These are phyloP conservation scores for Vanderwaltozyma verrucispora DNA, from an alignment of 805 yeast species.

Conservation along the genomic window DNA sequence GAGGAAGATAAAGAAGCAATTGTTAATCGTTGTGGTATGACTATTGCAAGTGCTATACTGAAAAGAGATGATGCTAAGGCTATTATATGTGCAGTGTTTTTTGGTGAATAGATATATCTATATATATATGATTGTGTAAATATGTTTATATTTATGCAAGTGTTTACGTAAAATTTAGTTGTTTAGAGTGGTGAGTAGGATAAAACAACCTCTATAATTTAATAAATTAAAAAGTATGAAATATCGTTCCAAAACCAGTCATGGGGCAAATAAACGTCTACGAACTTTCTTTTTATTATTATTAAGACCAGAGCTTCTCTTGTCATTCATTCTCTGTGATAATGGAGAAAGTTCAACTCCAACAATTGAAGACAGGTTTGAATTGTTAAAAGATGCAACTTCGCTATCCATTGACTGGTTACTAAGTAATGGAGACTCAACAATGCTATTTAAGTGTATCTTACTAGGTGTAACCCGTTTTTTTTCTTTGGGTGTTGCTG, in stretches of 20 bases:
- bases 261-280: constrained; percentile 31
- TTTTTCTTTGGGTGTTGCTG: constrained; percentile 23
- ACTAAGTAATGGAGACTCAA: constrained; percentile 20
- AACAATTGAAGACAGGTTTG: no score
- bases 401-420: neutral
- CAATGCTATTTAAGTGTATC: constrained; percentile 9
- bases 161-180: no score
- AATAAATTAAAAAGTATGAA: no score
- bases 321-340: no score
- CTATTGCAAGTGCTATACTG: constrained; percentile 40
- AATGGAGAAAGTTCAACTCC: no score
- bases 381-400: no score
- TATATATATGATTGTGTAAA: neutral
- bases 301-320: no score
- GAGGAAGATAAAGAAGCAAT: constrained; percentile 35
- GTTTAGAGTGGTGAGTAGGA: neutral
- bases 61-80: constrained; percentile 39
- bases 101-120: constrained; percentile 41
- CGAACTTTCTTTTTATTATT: constrained; percentile 25
- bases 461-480: constrained; percentile 10
- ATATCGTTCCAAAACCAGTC: no score
- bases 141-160: neutral
- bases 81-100: constrained; percentile 55
- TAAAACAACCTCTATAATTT: neutral
- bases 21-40: constrained; percentile 49